These are phyloP conservation scores for Mrakia frigida DNA, from an alignment of 768 basidiomycete species.

Conservation along the genomic window DNA sequence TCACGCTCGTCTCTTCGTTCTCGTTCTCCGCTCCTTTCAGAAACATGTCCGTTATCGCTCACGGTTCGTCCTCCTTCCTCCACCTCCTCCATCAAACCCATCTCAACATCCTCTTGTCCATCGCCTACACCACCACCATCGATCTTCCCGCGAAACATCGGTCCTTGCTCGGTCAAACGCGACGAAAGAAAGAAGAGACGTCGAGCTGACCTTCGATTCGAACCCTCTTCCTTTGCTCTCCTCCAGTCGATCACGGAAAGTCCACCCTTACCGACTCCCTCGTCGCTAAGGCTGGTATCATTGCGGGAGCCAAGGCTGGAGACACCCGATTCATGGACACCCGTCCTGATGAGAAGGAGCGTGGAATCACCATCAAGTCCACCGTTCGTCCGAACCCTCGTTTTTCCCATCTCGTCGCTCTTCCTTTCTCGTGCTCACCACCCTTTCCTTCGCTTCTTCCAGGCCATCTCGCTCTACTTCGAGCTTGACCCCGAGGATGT, in stretches of 20 bases:
- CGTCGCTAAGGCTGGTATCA: constrained; percentile 99
- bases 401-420: not conserved
- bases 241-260: constrained; percentile 98
- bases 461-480: constrained; percentile 98
- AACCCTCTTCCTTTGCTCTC: constrained; percentile 22
- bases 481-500: constrained; percentile 84
- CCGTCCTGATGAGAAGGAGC: constrained; percentile 90
- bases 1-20: not conserved
- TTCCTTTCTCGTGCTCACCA: not conserved
- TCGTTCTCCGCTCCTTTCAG: constrained; percentile 33
- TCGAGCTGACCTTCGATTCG: not conserved
- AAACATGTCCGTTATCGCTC: constrained; percentile 51
- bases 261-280: constrained; percentile 98
- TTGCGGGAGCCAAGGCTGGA: constrained; percentile 88
- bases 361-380: constrained; percentile 99
- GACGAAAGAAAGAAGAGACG: not conserved
- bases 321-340: constrained; percentile 62
- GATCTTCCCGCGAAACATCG: not conserved
- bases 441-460: not conserved
- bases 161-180: not conserved
- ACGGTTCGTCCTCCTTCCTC: constrained; percentile 37
- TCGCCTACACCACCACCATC: not conserved
- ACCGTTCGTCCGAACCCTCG: constrained; percentile 48
- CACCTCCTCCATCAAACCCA: not conserved
- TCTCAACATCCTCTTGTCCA: not conserved